These are phyloP conservation scores for Sordariomycetes sp. DNA, from an alignment of 2,329 filamentous ascomycete species.

Conservation along the genomic window DNA sequence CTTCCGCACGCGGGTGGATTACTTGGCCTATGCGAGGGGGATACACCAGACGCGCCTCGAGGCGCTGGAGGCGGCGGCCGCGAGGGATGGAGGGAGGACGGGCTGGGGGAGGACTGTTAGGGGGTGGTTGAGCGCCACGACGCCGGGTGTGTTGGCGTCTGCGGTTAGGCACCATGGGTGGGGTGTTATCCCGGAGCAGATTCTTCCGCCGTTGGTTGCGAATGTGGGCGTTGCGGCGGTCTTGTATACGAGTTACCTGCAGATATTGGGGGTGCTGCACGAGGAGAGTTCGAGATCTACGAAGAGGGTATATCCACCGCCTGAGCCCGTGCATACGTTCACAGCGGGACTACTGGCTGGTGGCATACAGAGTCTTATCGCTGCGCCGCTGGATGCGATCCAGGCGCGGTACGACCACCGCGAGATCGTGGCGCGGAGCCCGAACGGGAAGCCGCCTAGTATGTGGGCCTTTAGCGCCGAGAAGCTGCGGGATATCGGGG, in stretches of 20 bases:
- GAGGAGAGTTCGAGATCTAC: slow-evolving; percentile 42
- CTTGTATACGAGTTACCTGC: slow-evolving; percentile 63
- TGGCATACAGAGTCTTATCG: slow-evolving; percentile 54
- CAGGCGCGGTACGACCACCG: slow-evolving; percentile 57
- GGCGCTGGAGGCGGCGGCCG: slow-evolving; percentile 18
- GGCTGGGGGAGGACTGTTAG: slow-evolving; percentile 25
- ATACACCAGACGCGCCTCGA: slow-evolving; percentile 33
- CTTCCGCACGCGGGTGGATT: slow-evolving; percentile 82
- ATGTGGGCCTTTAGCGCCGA: slow-evolving; percentile 62
- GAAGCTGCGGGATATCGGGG: slow-evolving; percentile 54
- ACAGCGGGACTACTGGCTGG: slow-evolving; percentile 59
- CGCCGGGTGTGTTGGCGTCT: slow-evolving; percentile 54
- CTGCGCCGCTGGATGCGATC: slow-evolving; percentile 63
- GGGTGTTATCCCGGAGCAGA: slow-evolving; percentile 61
- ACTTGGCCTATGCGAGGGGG: slow-evolving; percentile 45
- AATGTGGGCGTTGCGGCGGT: slow-evolving; percentile 64
- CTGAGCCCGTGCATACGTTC: slow-evolving; percentile 49
- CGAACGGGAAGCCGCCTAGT: slow-evolving; percentile 33
- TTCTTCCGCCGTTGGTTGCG: slow-evolving; percentile 62
- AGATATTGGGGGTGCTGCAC: slow-evolving; percentile 52
- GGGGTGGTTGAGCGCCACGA: slow-evolving; percentile 46
- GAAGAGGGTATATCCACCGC: slow-evolving; percentile 58
- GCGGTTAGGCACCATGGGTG: slow-evolving; percentile 60
- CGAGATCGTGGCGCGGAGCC: slow-evolving; percentile 21
- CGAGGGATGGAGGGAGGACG: slow-evolving; percentile 14